Conservation (phyloP, 164 flowering plant genomes). For the Litsea cubeba region DNA sequence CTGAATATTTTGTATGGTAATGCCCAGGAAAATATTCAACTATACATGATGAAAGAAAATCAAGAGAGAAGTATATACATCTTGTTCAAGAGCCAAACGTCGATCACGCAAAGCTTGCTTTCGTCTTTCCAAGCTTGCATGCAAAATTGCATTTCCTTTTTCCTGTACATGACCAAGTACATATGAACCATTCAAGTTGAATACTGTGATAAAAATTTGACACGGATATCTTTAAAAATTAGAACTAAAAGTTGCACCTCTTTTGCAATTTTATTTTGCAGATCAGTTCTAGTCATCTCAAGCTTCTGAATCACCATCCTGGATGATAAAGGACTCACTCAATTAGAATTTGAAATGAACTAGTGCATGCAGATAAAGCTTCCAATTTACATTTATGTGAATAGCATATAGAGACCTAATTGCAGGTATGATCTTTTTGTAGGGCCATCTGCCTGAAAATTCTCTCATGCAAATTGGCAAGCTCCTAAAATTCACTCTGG, state of each 20-base stretch:
- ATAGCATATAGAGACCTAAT: too few relatives aligned
- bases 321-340: constrained; percentile 6
- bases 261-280: constrained; percentile 52
- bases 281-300: constrained; percentile 49
- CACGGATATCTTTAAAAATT: neutral
- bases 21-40: neutral
- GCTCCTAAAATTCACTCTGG: too few relatives aligned
- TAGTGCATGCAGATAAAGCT: neutral
- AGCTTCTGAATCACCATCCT: constrained; percentile 72
- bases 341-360: neutral
- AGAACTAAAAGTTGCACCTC: constrained; percentile 47
- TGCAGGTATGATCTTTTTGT: too few relatives aligned
- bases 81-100: constrained; percentile 79
- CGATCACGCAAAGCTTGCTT: constrained; percentile 65
- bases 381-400: too few relatives aligned
- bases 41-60: neutral
- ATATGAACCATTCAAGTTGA: neutral
- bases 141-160: constrained; percentile 49
- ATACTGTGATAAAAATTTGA: neutral
- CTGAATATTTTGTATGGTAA: neutral
- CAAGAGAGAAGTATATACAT: constrained; percentile 36
- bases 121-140: constrained; percentile 48
- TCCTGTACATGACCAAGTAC: constrained; percentile 36
- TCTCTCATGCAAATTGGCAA: too few relatives aligned
- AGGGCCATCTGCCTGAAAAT: too few relatives aligned